Conservation (phyloP, 148 eudicot genomes). For the Vaccinium darrowii region DNA sequence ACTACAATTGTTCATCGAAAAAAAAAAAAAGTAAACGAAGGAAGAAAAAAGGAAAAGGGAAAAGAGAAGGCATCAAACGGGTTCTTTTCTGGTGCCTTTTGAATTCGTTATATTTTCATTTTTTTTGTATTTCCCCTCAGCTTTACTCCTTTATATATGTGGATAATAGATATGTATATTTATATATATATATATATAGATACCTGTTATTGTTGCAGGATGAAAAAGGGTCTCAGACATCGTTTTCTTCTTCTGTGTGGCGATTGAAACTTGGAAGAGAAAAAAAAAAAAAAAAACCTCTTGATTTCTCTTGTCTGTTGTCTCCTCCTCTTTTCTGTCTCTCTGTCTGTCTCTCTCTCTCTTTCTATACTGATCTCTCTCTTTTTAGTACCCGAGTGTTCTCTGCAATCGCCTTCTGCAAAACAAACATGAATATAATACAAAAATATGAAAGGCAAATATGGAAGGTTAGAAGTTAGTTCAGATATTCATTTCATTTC, state of each 20-base stretch:
- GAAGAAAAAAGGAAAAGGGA: background rate
- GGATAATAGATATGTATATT: background rate
- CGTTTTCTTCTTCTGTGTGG: slow-evolving; percentile 39
- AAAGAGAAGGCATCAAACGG: slow-evolving; percentile 13
- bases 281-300: background rate
- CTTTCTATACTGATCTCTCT: slow-evolving; percentile 27
- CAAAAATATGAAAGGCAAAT: slow-evolving; percentile 10
- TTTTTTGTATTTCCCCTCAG: background rate
- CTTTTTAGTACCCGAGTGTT: slow-evolving; percentile 31
- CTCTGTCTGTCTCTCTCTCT: slow-evolving; percentile 31
- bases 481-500: background rate
- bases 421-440: slow-evolving; percentile 41
- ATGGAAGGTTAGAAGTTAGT: slow-evolving; percentile 15
- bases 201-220: slow-evolving; percentile 42
- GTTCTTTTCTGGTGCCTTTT: background rate
- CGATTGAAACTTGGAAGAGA: slow-evolving; percentile 19
- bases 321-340: slow-evolving; percentile 27
- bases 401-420: slow-evolving; percentile 64
- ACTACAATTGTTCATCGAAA: background rate
- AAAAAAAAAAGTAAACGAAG: background rate
- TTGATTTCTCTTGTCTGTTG: slow-evolving; percentile 27
- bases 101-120: background rate
- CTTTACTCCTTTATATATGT: slow-evolving; percentile 14
- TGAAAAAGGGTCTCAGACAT: slow-evolving; percentile 37
- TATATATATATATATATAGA: background rate